These are phyloP conservation scores for Starmerella bombi DNA, from an alignment of 805 yeast species.

Conservation along the genomic window DNA sequence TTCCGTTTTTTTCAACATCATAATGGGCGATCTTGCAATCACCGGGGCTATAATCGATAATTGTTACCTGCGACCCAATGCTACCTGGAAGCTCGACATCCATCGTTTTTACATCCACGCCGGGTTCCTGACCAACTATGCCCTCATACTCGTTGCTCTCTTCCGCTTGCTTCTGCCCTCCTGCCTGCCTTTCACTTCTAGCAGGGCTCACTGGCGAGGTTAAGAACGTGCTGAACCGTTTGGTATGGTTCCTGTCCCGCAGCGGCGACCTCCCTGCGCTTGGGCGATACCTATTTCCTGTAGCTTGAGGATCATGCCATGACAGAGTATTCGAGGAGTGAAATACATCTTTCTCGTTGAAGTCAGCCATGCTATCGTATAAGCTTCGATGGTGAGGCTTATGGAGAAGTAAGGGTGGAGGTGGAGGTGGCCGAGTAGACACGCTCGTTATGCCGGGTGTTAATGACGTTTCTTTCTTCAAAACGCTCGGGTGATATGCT, in stretches of 20 bases:
- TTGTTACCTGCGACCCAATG: constrained; percentile 41
- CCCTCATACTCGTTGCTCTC: not conserved
- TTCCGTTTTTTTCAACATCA: constrained; percentile 27
- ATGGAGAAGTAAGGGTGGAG: too few relatives aligned
- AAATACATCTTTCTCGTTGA: too few relatives aligned
- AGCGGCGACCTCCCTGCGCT: too few relatives aligned
- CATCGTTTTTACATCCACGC: constrained; percentile 40
- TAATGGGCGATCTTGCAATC: constrained; percentile 35
- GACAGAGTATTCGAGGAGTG: too few relatives aligned
- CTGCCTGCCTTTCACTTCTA: not conserved
- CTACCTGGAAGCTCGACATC: constrained; percentile 36
- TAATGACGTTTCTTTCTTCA: too few relatives aligned
- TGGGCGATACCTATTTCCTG: too few relatives aligned
- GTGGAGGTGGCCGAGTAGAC: too few relatives aligned
- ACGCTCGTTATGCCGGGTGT: too few relatives aligned
- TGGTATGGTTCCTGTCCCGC: not conserved
- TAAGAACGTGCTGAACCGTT: not conserved
- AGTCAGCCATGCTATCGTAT: too few relatives aligned
- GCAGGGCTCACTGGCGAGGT: not conserved
- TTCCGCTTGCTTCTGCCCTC: not conserved
- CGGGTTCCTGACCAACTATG: constrained; percentile 46
- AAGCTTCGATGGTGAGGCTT: too few relatives aligned
- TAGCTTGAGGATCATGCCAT: too few relatives aligned
- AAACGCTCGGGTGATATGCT: too few relatives aligned
- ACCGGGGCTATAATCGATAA: constrained; percentile 37